phyloP scores from a whole-genome alignment of 192 early-diverging fungal species.

The Coemansia sp. region DNA sequence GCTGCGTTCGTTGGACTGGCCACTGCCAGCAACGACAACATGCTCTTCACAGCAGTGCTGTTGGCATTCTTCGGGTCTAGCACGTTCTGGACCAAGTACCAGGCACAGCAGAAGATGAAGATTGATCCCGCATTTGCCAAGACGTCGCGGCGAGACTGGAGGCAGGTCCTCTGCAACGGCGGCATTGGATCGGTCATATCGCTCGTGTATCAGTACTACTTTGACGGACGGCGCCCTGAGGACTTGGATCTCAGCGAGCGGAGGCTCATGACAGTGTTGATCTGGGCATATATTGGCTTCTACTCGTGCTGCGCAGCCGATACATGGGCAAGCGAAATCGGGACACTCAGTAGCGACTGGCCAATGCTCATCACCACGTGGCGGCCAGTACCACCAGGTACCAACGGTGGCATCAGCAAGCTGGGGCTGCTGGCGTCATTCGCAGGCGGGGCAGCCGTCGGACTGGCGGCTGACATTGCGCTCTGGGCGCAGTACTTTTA shows the following conservation, averaged over 20 bases:
- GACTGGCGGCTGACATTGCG: slow-evolving; percentile 55
- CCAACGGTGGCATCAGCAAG: slow-evolving; percentile 79
- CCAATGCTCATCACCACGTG: slow-evolving; percentile 81
- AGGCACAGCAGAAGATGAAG: slow-evolving; percentile 24
- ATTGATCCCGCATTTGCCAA: slow-evolving; percentile 47
- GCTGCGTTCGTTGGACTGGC: slow-evolving; percentile 70
- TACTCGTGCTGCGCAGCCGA: slow-evolving; percentile 68
- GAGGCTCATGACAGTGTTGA: slow-evolving; percentile 42
- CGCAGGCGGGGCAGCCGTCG: slow-evolving; percentile 68
- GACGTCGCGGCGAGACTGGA: slow-evolving; percentile 54
- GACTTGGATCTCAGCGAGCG: slow-evolving; percentile 18
- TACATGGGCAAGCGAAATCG: slow-evolving; percentile 88
- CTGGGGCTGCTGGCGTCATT: slow-evolving; percentile 75
- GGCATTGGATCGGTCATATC: slow-evolving; percentile 41
- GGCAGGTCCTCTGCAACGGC: slow-evolving; percentile 61
- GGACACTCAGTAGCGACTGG: slow-evolving; percentile 67
- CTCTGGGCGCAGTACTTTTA: slow-evolving; percentile 51
- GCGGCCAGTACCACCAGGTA: slow-evolving; percentile 78
- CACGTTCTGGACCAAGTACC: slow-evolving; percentile 55
- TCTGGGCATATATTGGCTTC: slow-evolving; percentile 56
- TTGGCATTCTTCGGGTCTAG: slow-evolving; percentile 72
- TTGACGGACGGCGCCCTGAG: slow-evolving; percentile 23
- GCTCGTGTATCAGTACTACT: slow-evolving; percentile 37
- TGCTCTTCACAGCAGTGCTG: slow-evolving; percentile 63
- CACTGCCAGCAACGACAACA: slow-evolving; percentile 65